A percentile compares a stretch with the other conserved stretches of the same genome.
Conservation (phyloP, 2,329 filamentous ascomycete genomes). For the Penicillium sp. region DNA sequence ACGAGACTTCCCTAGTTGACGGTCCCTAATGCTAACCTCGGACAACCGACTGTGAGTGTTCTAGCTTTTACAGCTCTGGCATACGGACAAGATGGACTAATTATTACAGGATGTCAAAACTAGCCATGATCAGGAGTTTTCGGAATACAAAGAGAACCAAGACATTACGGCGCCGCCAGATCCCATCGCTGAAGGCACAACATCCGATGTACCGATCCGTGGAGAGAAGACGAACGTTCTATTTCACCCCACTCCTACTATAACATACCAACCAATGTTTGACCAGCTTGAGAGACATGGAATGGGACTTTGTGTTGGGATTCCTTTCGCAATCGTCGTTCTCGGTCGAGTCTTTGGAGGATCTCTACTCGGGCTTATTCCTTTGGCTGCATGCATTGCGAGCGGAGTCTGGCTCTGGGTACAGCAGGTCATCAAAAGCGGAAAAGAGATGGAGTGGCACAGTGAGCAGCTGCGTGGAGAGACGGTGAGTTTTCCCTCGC, state of each 20-base stretch:
- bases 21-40: constrained; percentile 86
- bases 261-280: constrained; percentile 91
- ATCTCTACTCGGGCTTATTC: constrained; percentile 74
- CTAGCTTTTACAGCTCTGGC: neutral
- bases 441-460: constrained; percentile 83
- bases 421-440: constrained; percentile 82
- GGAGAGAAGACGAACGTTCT: constrained; percentile 96
- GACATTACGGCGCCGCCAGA: constrained; percentile 91
- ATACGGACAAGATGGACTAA: constrained; percentile 4
- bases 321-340: constrained; percentile 75
- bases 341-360: constrained; percentile 81
- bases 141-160: constrained; percentile 82
- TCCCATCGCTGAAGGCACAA: constrained; percentile 77
- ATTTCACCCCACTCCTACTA: constrained; percentile 89
- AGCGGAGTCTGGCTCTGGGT: constrained; percentile 87
- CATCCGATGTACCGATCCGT: constrained; percentile 91
- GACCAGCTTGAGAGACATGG: constrained; percentile 73
- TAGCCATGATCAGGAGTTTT: constrained; percentile 69
- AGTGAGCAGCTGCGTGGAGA: constrained; percentile 84
- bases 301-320: constrained; percentile 69
- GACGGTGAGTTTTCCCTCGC: constrained; percentile 56
- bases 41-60: constrained; percentile 65
- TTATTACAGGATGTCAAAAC: constrained; percentile 66
- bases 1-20: constrained; percentile 60
- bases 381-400: constrained; percentile 70